These are phyloP conservation scores for Cryomyces antarcticus DNA, from an alignment of 495 filamentous ascomycete genomes.

Conservation along the genomic window DNA sequence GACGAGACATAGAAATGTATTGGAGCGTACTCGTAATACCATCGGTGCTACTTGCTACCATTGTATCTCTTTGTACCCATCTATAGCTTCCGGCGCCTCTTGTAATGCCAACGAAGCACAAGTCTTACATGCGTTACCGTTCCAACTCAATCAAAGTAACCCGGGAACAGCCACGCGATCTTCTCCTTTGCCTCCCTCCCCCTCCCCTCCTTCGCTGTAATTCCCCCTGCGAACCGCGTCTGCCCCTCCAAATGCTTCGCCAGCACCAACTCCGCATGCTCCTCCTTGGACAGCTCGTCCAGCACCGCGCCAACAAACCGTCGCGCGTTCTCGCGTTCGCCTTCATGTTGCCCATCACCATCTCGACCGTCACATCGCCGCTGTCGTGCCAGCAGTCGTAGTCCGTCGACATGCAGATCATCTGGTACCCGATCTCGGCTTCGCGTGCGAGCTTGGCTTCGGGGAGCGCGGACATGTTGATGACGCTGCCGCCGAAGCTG, in stretches of 20 bases:
- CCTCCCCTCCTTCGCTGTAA: constrained; percentile 20
- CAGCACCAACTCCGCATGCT: constrained; percentile 51
- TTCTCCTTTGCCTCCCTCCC: constrained; percentile 23
- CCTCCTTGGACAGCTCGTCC: constrained; percentile 58
- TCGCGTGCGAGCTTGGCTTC: constrained; percentile 92
- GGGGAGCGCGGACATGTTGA: constrained; percentile 95
- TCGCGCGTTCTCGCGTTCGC: constrained; percentile 76
- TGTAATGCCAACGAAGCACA: no score
- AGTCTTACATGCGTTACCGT: neutral
- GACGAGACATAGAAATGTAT: no score
- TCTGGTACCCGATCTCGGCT: constrained; percentile 89
- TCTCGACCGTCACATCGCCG: constrained; percentile 68
- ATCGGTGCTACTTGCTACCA: no score
- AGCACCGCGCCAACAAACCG: constrained; percentile 70
- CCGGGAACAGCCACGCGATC: constrained; percentile 62
- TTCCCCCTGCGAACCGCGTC: constrained; percentile 32
- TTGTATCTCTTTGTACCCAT: no score
- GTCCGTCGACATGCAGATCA: constrained; percentile 98
- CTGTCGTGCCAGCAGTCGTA: constrained; percentile 88
- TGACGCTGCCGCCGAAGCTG: constrained; percentile 69
- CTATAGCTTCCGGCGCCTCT: no score
- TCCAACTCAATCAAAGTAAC: constrained; percentile 21
- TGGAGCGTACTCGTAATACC: no score
- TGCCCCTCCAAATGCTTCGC: constrained; percentile 55
- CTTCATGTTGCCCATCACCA: constrained; percentile 95